These are phyloP conservation scores for Dittrichia graveolens DNA, from an alignment of 129 eudicot species.

Conservation along the genomic window DNA sequence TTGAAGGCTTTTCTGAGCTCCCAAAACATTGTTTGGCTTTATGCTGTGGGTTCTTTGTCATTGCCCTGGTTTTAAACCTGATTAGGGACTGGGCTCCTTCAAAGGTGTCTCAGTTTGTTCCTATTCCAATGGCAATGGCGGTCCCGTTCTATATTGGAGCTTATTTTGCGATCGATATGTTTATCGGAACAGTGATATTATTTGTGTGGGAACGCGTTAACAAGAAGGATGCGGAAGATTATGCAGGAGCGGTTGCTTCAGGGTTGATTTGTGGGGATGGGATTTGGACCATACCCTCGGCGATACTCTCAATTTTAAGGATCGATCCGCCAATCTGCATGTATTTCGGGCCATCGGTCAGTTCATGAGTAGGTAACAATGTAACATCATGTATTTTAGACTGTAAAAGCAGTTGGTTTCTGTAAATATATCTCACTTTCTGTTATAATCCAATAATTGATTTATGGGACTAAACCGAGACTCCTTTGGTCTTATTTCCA, in stretches of 20 bases:
- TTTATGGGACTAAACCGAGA: conserved; percentile 10
- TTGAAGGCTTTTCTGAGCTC: conserved; percentile 89
- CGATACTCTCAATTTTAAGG: conserved; percentile 76
- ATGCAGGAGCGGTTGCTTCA: conserved; percentile 90
- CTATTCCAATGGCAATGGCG: conserved; percentile 98
- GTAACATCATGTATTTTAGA: conserved; percentile 1
- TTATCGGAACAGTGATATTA: conserved; percentile 82
- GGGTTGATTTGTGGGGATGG: conserved; percentile 97
- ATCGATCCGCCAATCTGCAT: conserved; percentile 86
- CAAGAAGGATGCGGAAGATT: conserved; percentile 73
- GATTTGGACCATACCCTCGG: conserved; percentile 93
- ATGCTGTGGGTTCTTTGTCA: conserved; percentile 70
- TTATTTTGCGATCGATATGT: conserved; percentile 94
- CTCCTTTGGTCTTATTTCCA: no score
- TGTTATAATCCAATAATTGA: conserved; percentile 1
- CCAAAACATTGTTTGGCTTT: conserved; percentile 79
- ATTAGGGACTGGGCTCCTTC: conserved; percentile 63
- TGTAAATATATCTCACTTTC: conserved; percentile 37
- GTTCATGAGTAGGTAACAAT: conserved; percentile 39
- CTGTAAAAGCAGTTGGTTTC: conserved; percentile 21
- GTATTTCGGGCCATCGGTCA: conserved; percentile 78
- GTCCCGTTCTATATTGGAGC: conserved; percentile 95
- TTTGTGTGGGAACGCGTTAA: conserved; percentile 80
- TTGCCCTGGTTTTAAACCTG: conserved; percentile 64
- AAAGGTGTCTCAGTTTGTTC: conserved; percentile 58